Evolutionary conservation across 2,329 filamentous ascomycete species (phyloP), one percentile per base, ranked within the genome.

Genomic region (Coniochaeta hoffmannii): DNA sequence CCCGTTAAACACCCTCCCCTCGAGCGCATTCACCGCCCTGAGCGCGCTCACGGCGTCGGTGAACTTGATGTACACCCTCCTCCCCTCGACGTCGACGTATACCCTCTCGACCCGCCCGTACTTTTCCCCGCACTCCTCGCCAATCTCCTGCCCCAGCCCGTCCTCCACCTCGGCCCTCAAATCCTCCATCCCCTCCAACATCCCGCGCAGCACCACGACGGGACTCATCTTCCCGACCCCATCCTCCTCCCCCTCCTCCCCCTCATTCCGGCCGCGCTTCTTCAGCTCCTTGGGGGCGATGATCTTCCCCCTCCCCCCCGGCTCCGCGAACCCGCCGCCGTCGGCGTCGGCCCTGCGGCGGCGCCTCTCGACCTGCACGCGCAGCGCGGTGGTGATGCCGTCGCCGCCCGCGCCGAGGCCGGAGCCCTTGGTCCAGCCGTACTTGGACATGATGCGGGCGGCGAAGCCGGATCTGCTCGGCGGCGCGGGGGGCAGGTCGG

Each of bases 1-100:
- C 4, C 89, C 92, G 61, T 91, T 92, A 69, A 97, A 97, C 15
- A 90, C 81, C 54, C 91, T 85, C 15, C 91, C 91, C 65, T 96
- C 85, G 38, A 96, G 81, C 11, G 90, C 90, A 67, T 94, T 95
- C 53, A 97, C 90, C 53, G 93, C 93, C 63, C 91, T 81, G 56
- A 97, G 73, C 14, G 91, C 94, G 49, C 89, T 94, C 54, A 97
- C 76, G 64, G 87, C 83, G 61, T 88, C 88, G 2, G 89, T 93
- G 67, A 97, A 99, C 69, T 95, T 90, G 69, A 99, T 90, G 69
- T 96, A 97, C 4, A 99, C 94, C 54, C 85, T 82, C 12, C 76
- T 72, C 51, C 76, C 76, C 60, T 79, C 74, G 46, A 83, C 76
- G 65, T 89, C 83, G 56, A 97, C 86, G 65, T 86, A 87, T 17